Evolutionary conservation across 2,329 filamentous ascomycete genomes (phyloP).

Genomic region (Fusarium hostae): DNA sequence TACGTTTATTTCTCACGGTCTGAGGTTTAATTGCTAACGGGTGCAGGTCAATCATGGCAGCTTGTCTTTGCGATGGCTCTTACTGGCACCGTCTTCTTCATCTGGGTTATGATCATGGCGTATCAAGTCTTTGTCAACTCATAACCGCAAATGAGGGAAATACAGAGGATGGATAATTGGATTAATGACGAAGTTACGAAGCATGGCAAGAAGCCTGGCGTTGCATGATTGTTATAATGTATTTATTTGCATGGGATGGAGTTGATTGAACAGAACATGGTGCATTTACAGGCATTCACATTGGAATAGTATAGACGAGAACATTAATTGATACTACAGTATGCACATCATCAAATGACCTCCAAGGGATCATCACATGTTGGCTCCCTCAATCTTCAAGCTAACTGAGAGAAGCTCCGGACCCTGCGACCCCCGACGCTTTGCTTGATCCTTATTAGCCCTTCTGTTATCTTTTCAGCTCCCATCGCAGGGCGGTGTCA

Average conservation of each 20-base stretch:
- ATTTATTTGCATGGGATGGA: constrained; percentile 27
- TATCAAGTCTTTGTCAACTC: constrained; percentile 69
- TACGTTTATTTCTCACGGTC: constrained; percentile 51
- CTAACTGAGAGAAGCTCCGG: background rate
- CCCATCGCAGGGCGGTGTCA: constrained; percentile 19
- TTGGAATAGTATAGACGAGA: background rate
- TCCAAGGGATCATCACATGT: background rate
- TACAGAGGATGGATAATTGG: background rate
- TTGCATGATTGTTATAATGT: constrained; percentile 4
- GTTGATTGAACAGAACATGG: constrained; percentile 20
- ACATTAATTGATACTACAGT: background rate
- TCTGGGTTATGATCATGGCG: constrained; percentile 77
- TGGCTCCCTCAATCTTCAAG: constrained; percentile 20
- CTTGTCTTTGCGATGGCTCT: constrained; percentile 72
- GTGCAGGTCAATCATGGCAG: constrained; percentile 70
- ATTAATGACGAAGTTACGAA: constrained; percentile 33
- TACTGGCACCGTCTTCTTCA: constrained; percentile 67
- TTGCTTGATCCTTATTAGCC: constrained; percentile 25
- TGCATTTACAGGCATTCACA: constrained; percentile 11
- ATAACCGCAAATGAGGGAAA: constrained; percentile 23
- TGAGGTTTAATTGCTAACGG: constrained; percentile 25
- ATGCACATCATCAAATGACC: constrained; percentile 6
- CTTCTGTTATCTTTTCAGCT: constrained; percentile 22
- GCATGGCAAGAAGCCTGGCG: constrained; percentile 36
- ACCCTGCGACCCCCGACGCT: background rate